These are phyloP conservation scores for Didymosphaeria variabile DNA, from an alignment of 2,329 filamentous ascomycete genomes.

Conservation along the genomic window DNA sequence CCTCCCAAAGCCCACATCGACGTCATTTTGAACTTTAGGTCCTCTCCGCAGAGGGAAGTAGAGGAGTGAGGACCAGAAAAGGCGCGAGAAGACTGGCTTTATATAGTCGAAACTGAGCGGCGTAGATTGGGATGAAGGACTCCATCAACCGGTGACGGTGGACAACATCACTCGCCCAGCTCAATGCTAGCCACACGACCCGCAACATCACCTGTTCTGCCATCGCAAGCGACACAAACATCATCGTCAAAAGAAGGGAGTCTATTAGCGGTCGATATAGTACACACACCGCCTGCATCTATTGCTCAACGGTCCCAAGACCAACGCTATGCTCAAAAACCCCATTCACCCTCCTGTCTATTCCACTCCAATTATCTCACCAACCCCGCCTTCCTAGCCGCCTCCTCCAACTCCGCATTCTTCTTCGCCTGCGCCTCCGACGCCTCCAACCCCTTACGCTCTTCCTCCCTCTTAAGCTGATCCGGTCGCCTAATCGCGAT, in stretches of 20 bases:
- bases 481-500: conserved; percentile 88
- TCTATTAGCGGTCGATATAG: conserved; percentile 2
- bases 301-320: not conserved
- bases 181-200: no score
- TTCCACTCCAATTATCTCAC: conserved; percentile 1
- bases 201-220: not conserved
- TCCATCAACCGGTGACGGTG: no score
- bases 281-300: not conserved
- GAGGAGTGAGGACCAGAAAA: no score
- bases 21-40: no score
- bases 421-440: conserved; percentile 45
- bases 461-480: conserved; percentile 79
- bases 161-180: no score
- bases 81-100: no score
- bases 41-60: no score
- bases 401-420: conserved; percentile 43
- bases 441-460: conserved; percentile 70
- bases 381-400: conserved; percentile 25
- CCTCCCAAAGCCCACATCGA: no score
- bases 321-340: not conserved
- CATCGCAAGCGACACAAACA: not conserved
- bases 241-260: not conserved
- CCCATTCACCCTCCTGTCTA: not conserved
- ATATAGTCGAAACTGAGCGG: no score
- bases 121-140: no score